Evolutionary conservation across 2,329 filamentous ascomycete genomes (phyloP), one percentile per base, ranked within the genome.

Genomic region (Emericellopsis cladophorae): DNA sequence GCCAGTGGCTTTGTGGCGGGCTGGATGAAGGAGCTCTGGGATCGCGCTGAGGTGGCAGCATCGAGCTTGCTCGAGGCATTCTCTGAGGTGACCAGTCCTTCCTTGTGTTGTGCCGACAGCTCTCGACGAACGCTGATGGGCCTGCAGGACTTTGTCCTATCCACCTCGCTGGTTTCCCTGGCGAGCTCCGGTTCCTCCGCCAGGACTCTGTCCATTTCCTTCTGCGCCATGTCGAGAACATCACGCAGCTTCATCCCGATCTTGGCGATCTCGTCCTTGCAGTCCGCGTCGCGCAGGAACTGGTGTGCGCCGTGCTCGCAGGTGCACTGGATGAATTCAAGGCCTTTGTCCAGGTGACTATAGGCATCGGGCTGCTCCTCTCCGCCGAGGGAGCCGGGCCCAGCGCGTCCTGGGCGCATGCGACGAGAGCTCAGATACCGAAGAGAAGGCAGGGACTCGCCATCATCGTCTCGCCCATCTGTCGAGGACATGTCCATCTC

Each of bases 241-340:
- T 80, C 71, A 8, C 62, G 61, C 35, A 93, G 72, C 14, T 77
- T 75, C 43, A 70, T 66, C 52, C 79, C 75, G 40, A 89, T 81
- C 37, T 77, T 80, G 22, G 69, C 67, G 32, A 95, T 72, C 57
- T 94, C 86, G 15, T 76, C 72, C n/a, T 68, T 72, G 59, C 89
- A 95, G 52, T 92, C 82, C 10, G 88, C 89, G 40, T 88, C 83
- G 21, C 89, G 78, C n/a, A 95, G 68, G 45, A 92, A 87, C 53
- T 93, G 85, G 54, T 94, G 88, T 0, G 89, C 89, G 3, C 84
- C 89, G 41, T 80, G 79, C 62, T 95, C 89, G 56, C 85, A 93
- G 51, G 88, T 75, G 42, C 72, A 73, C 57, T 95, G 87, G 5
- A 86, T 83, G 47, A 76, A 75, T 54, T 95, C 88, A 22, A 95